A percentile compares a stretch with the other conserved stretches of the same genome.
phyloP scores from a whole-genome alignment of 2,329 filamentous ascomycete species.

The Cadophora malorum region DNA sequence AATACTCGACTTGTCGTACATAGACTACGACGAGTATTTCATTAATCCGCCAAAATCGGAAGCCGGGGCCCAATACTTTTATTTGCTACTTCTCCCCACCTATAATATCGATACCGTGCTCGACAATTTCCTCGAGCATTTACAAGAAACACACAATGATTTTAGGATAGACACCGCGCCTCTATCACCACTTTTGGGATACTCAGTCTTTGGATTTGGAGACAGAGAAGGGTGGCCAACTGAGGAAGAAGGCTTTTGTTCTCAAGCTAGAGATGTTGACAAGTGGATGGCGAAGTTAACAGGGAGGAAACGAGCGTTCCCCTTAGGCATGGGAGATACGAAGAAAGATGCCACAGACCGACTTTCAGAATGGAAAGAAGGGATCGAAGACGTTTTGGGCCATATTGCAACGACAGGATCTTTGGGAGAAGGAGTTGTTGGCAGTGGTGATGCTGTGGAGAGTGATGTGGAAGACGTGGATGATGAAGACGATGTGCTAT shows the following conservation, averaged over 20 bases:
- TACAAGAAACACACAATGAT: constrained; percentile 93
- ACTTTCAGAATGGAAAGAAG: constrained; percentile 78
- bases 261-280: constrained; percentile 88
- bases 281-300: constrained; percentile 98
- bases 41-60: constrained; percentile 73
- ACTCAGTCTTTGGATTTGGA: constrained; percentile 93
- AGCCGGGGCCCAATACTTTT: constrained; percentile 68
- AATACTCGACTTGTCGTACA: constrained; percentile 78
- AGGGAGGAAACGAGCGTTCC: constrained; percentile 83
- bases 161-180: constrained; percentile 94
- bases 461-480: constrained; percentile 79
- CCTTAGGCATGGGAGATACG: constrained; percentile 85
- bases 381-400: constrained; percentile 73
- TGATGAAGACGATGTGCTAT: constrained; percentile 58
- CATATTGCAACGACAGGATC: constrained; percentile 66
- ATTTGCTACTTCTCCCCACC: constrained; percentile 83
- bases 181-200: constrained; percentile 77
- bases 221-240: constrained; percentile 92
- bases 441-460: constrained; percentile 84
- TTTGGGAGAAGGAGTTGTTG: constrained; percentile 70
- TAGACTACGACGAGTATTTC: constrained; percentile 95
- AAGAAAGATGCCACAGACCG: constrained; percentile 73
- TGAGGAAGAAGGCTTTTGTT: constrained; percentile 89
- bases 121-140: constrained; percentile 83
- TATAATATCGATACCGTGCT: constrained; percentile 96